Conservation (phyloP, 768 basidiomycete species). For the Albatrellus ellisii region DNA sequence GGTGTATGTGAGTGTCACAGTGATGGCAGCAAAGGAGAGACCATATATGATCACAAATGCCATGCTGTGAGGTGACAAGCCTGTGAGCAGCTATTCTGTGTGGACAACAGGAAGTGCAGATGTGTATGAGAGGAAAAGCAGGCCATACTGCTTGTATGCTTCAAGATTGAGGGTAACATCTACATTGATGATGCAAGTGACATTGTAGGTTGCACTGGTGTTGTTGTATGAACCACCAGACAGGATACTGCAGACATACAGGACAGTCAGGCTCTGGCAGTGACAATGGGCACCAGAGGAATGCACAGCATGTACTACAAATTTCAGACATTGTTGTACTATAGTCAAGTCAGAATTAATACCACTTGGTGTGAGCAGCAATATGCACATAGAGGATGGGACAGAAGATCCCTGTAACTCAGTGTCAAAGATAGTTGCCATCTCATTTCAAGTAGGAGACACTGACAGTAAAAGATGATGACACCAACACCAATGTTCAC, state of each 20-base stretch:
- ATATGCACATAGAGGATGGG: slow-evolving; percentile 54
- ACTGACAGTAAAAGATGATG: slow-evolving; percentile 65
- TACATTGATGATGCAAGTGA: slow-evolving; percentile 39
- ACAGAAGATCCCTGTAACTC: slow-evolving; percentile 40
- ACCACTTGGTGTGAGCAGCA: background rate
- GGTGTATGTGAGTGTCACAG: slow-evolving; percentile 58
- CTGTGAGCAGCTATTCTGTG: background rate
- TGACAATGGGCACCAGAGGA: background rate
- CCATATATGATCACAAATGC: slow-evolving; percentile 65
- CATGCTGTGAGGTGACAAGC: slow-evolving; percentile 12
- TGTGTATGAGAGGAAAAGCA: slow-evolving; percentile 38
- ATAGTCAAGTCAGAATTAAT: background rate
- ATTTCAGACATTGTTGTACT: slow-evolving; percentile 50
- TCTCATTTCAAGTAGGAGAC: background rate
- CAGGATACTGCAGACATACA: background rate
- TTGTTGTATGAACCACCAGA: slow-evolving; percentile 43
- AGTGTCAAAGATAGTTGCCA: background rate
- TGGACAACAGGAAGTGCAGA: too few relatives aligned
- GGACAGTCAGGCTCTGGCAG: background rate
- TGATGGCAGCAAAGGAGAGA: slow-evolving; percentile 68
- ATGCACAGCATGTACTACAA: slow-evolving; percentile 1
- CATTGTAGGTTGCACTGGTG: slow-evolving; percentile 62
- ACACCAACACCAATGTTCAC: slow-evolving; percentile 82
- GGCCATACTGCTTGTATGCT: slow-evolving; percentile 42
- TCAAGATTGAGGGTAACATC: slow-evolving; percentile 42